A percentile compares a stretch with the other conserved stretches of the same genome.
phyloP scores from a whole-genome alignment of 257 asterid genomes.

The Solanum arcanum region DNA sequence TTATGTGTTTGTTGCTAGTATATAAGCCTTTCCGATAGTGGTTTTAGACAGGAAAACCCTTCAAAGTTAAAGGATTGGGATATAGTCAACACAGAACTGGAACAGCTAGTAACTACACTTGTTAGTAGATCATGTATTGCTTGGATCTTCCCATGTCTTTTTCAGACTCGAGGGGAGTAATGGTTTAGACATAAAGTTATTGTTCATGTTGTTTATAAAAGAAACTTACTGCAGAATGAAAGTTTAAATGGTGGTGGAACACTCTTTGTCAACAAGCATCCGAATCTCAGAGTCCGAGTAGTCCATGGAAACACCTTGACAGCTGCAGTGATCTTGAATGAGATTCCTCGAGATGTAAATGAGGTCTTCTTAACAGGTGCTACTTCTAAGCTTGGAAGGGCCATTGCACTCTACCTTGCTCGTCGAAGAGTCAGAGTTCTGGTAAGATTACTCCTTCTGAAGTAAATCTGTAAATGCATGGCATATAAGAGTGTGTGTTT shows the following conservation, averaged over 20 bases:
- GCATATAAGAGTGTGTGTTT: not conserved
- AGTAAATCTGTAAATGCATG: not conserved
- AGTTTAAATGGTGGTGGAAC: constrained; percentile 80
- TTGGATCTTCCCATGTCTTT: not conserved
- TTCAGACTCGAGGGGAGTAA: not conserved
- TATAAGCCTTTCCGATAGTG: not conserved
- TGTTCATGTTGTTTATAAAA: not conserved
- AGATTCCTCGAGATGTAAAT: constrained; percentile 51
- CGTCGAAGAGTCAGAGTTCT: constrained; percentile 52
- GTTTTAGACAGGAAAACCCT: not conserved
- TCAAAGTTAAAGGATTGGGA: not conserved
- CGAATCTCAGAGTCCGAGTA: constrained; percentile 64
- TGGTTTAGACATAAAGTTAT: not conserved
- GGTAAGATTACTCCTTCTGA: constrained; percentile 25
- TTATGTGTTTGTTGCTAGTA: not conserved
- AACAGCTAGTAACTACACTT: not conserved
- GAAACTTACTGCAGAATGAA: constrained; percentile 45
- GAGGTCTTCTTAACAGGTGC: constrained; percentile 91
- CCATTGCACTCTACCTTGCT: constrained; percentile 73
- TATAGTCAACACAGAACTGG: not conserved
- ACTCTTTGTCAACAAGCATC: constrained; percentile 65
- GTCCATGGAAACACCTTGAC: constrained; percentile 94
- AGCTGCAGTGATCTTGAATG: constrained; percentile 73
- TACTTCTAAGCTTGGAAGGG: constrained; percentile 92
- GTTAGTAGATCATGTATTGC: not conserved